A percentile compares a stretch with the other conserved stretches of the same genome.
Evolutionary conservation across 2,329 filamentous ascomycete genomes (phyloP).

Genomic region (Parastagonospora avenae): DNA sequence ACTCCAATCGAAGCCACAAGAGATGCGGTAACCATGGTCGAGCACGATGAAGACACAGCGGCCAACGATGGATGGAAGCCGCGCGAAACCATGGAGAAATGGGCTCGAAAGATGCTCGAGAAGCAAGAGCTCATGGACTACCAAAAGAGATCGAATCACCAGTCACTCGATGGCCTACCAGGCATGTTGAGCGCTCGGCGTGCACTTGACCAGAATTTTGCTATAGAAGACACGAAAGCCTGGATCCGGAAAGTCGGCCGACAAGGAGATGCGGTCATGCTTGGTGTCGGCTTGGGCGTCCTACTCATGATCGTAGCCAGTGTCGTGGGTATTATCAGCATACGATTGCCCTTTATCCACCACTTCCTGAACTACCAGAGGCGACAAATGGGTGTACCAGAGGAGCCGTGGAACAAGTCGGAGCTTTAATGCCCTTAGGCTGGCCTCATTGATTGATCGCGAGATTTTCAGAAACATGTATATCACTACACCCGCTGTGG

Average conservation of each 20-base stretch:
- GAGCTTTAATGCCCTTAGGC: neutral
- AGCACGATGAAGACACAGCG: slow-evolving; percentile 21
- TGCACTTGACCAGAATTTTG: slow-evolving; percentile 52
- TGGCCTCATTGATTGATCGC: no score
- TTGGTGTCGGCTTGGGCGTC: slow-evolving; percentile 25
- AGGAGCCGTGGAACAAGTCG: slow-evolving; percentile 13
- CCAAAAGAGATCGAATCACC: slow-evolving; percentile 60
- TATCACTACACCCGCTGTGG: no score
- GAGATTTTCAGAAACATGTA: no score
- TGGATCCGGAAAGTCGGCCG: slow-evolving; percentile 29
- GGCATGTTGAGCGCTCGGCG: slow-evolving; percentile 53
- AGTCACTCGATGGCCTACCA: slow-evolving; percentile 30
- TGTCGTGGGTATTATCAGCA: slow-evolving; percentile 19
- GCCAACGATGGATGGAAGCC: slow-evolving; percentile 30
- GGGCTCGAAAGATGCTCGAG: slow-evolving; percentile 56
- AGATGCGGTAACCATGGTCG: slow-evolving; percentile 25
- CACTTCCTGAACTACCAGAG: slow-evolving; percentile 30
- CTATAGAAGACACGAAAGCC: slow-evolving; percentile 48
- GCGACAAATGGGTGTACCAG: slow-evolving; percentile 25
- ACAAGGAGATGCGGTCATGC: slow-evolving; percentile 29
- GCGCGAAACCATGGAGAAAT: slow-evolving; percentile 61
- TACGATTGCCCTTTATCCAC: slow-evolving; percentile 24
- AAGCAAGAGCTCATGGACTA: slow-evolving; percentile 60
- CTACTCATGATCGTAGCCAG: slow-evolving; percentile 26
- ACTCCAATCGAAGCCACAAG: slow-evolving; percentile 7